Evolutionary conservation across 768 basidiomycete genomes (phyloP).

Genomic region (Wakefieldia striispora): DNA sequence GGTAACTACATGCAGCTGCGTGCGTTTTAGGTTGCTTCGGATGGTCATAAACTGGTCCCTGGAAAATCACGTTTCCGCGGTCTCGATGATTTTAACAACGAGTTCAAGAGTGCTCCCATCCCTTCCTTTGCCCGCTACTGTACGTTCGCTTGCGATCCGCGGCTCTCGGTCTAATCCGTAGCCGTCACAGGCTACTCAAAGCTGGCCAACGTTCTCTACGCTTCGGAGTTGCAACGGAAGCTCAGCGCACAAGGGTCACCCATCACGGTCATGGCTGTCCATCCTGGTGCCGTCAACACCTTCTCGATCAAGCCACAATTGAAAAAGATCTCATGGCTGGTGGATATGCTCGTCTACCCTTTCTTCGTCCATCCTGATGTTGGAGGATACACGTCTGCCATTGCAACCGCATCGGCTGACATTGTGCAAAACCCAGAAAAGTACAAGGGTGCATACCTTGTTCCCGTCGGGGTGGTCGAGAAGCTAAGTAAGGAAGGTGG

Average conservation of each 20-base stretch:
- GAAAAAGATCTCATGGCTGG: constrained; percentile 17
- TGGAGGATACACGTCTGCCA: constrained; percentile 28
- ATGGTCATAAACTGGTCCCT: constrained; percentile 21
- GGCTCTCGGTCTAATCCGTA: neutral
- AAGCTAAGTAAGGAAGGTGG: constrained; percentile 9
- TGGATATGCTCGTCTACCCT: constrained; percentile 17
- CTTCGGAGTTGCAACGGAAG: constrained; percentile 47
- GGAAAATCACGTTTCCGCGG: constrained; percentile 26
- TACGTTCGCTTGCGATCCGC: constrained; percentile 7
- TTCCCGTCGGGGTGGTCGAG: constrained; percentile 22
- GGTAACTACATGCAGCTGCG: neutral
- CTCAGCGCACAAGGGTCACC: constrained; percentile 30
- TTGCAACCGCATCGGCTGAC: constrained; percentile 31
- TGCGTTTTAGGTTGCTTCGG: constrained; percentile 34
- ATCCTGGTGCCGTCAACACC: constrained; percentile 35
- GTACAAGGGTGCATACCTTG: constrained; percentile 33
- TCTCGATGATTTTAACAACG: constrained; percentile 38
- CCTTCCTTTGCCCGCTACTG: constrained; percentile 33
- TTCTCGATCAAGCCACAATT: constrained; percentile 25
- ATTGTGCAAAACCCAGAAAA: constrained; percentile 18
- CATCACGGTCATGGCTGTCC: constrained; percentile 26
- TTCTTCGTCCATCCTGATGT: constrained; percentile 17
- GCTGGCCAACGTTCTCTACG: constrained; percentile 49
- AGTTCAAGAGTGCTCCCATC: constrained; percentile 25
- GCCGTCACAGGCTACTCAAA: constrained; percentile 44